phyloP scores from a whole-genome alignment of 2,329 filamentous ascomycete genomes.

The Parafenestella ontariensis region DNA sequence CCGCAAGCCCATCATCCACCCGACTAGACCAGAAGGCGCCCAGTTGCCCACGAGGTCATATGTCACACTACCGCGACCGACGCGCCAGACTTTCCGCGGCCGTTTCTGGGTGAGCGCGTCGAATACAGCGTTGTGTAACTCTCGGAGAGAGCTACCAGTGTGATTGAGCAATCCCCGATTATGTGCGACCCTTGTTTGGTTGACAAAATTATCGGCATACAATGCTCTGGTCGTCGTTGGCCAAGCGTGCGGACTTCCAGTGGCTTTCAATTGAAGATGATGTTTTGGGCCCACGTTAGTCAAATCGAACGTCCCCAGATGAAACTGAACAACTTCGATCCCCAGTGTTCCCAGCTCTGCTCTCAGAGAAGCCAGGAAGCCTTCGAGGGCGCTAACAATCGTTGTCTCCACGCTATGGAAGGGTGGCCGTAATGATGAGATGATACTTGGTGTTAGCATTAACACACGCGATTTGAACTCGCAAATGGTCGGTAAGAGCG shows the following conservation, averaged over 20 bases:
- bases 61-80: slow-evolving; percentile 82
- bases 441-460: slow-evolving; percentile 80
- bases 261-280: slow-evolving; percentile 43
- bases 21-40: slow-evolving; percentile 78
- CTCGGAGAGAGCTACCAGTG: slow-evolving; percentile 74
- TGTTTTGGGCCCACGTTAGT: slow-evolving; percentile 63
- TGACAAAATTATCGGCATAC: slow-evolving; percentile 49
- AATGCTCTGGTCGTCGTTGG: slow-evolving; percentile 42
- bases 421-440: slow-evolving; percentile 78
- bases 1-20: slow-evolving; percentile 89
- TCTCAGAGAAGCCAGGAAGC: slow-evolving; percentile 81
- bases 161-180: slow-evolving; percentile 62
- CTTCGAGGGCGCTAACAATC: slow-evolving; percentile 83
- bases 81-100: slow-evolving; percentile 70
- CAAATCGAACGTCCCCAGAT: slow-evolving; percentile 90
- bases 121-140: slow-evolving; percentile 86
- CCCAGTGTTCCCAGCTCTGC: slow-evolving; percentile 78
- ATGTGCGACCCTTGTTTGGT: slow-evolving; percentile 44
- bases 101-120: slow-evolving; percentile 78
- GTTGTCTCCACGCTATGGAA: slow-evolving; percentile 87
- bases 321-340: slow-evolving; percentile 84
- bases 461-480: slow-evolving; percentile 70
- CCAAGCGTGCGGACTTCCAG: slow-evolving; percentile 48
- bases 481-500: slow-evolving; percentile 70
- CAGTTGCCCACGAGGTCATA: slow-evolving; percentile 87